phyloP scores from a whole-genome alignment of 2,329 filamentous ascomycete genomes.

The Diaporthe batatas region DNA sequence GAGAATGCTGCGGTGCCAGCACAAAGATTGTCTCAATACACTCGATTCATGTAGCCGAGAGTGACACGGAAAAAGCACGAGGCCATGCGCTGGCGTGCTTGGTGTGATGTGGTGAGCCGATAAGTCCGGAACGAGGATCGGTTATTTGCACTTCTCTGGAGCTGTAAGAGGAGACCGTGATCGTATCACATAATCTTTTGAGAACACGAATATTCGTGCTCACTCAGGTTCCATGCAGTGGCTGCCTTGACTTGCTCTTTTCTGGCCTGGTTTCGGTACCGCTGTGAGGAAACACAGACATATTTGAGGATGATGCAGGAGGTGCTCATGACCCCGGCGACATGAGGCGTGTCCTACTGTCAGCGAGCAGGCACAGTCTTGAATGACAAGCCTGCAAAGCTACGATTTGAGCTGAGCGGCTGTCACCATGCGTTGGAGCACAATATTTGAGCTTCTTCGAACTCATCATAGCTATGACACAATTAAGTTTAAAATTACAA shows the following conservation, averaged over 20 bases:
- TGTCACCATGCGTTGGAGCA: neutral
- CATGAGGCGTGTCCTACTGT: neutral
- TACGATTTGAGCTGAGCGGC: neutral
- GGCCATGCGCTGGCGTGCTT: neutral
- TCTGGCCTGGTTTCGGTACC: neutral
- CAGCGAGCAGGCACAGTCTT: neutral
- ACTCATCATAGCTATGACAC: neutral
- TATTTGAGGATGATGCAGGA: neutral
- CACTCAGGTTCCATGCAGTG: neutral
- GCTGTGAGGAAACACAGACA: no score
- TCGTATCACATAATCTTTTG: neutral
- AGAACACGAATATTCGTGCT: neutral
- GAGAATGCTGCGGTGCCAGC: neutral
- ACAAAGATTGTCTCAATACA: neutral
- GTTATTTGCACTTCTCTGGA: neutral
- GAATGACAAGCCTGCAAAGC: no score
- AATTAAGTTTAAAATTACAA: neutral
- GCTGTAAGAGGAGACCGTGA: neutral
- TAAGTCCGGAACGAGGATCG: neutral
- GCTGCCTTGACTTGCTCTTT: neutral
- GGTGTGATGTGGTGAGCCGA: neutral
- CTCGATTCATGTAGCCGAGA: neutral
- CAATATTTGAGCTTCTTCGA: neutral
- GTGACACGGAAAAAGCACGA: neutral
- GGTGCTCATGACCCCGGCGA: neutral